Base-by-base conservation (phyloP, 2,329 filamentous ascomycete species). In the Colletotrichum destructivum region DNA sequence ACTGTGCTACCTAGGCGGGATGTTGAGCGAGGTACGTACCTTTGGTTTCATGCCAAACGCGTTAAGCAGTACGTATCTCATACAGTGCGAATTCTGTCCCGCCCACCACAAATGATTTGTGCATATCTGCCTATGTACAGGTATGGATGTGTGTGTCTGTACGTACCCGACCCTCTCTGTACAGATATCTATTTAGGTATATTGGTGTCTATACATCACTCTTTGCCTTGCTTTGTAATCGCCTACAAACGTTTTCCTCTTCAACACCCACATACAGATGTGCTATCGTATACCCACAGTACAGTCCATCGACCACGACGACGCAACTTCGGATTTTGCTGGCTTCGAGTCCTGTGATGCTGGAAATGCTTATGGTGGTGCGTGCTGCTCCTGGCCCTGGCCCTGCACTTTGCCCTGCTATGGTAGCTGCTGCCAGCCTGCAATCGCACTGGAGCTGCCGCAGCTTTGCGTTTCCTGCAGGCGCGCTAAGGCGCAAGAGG, bases 401-500 rank as follows among this genome's bases (percentile, higher is more conserved):
- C 49, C 49, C 60, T 49, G 47, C 21, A 38, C 31, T 52, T 26
- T 54, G 51, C 51, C 51, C 51, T 54, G 51, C 40, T 23, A 46
- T 38, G 35, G 35, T 38, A 2, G 35, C 35, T 35, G 35, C 35
- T 38, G 35, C 35, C 35, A 38, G 2, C 35, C 23, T 55, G 38
- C 16, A 42, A 15, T 56, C 18, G 59, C 42, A 38, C 47, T 62
- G 15, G 49, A 62, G 47, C 47, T 42, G 59, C 47, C 40, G 59
- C 69, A 69, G 59, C 59, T 40, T 38, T 38, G 35, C 35, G 9
- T 38, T 38, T 63, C 49, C 46, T 61, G 70, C 70, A 72, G 69
- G 49, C n/a, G 66, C 69, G 69, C 69, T 70, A 71, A 49, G 12
- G 38, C 56, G 47, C 66, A 66, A 61, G 23, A 66, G 61, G 60